phyloP scores from a whole-genome alignment of 768 basidiomycete species.

The Boletus rex-veris region DNA sequence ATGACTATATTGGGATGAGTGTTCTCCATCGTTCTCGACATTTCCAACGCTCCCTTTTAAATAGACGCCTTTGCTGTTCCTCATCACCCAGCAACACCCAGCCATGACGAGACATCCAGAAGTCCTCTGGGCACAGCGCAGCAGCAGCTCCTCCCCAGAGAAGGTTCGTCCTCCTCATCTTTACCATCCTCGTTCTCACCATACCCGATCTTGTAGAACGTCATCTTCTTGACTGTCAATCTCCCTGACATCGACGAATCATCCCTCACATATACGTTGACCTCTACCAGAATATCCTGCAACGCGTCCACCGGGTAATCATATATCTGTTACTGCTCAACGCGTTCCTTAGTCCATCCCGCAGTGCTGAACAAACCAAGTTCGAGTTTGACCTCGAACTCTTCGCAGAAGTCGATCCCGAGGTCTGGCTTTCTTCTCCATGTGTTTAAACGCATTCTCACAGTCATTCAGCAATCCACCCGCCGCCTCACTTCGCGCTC shows the following conservation, averaged over 20 bases:
- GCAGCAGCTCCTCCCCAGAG: constrained; percentile 54
- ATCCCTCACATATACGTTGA: constrained; percentile 59
- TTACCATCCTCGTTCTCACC: not conserved
- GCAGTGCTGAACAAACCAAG: constrained; percentile 48
- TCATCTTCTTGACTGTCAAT: constrained; percentile 83
- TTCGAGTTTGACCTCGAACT: constrained; percentile 78
- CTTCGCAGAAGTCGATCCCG: constrained; percentile 69
- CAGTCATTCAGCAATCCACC: constrained; percentile 15
- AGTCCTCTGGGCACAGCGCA: constrained; percentile 93
- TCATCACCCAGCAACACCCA: constrained; percentile 17
- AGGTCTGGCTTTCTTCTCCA: constrained; percentile 42
- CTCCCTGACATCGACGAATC: constrained; percentile 64
- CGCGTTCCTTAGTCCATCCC: constrained; percentile 5
- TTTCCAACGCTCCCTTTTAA: constrained; percentile 25
- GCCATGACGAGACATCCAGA: constrained; percentile 68
- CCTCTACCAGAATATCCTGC: constrained; percentile 56
- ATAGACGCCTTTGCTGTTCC: not conserved
- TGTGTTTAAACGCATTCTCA: constrained; percentile 1
- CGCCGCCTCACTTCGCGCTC: constrained; percentile 68
- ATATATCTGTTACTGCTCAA: not conserved
- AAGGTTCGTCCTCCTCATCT: constrained; percentile 51
- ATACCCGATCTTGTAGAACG: constrained; percentile 51
- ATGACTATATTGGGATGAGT: constrained; percentile 17
- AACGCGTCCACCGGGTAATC: constrained; percentile 65
- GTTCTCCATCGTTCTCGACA: constrained; percentile 33